phyloP scores from a whole-genome alignment of 139 green algal genomes.

The Chlorella sorokiniana region DNA sequence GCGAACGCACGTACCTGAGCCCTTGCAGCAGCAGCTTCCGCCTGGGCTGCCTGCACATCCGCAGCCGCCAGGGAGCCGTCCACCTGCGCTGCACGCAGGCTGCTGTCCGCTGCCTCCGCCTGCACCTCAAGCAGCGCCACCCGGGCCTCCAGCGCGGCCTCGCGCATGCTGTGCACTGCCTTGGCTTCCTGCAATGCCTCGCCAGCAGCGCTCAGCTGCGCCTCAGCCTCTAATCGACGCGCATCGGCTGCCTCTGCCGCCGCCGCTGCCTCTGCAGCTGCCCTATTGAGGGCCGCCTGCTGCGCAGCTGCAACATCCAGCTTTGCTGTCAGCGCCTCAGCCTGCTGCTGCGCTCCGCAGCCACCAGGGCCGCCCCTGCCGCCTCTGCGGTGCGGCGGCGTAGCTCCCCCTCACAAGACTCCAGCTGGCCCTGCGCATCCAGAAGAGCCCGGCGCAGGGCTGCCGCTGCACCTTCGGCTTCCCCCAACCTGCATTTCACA shows the following conservation, averaged over 20 bases:
- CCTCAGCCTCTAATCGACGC: not conserved
- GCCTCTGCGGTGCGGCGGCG: not conserved
- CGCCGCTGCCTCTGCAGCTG: not conserved
- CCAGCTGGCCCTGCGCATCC: not conserved
- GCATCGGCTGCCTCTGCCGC: not conserved
- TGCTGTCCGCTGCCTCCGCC: not conserved
- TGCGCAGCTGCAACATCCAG: not conserved
- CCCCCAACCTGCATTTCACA: not conserved
- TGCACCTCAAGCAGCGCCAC: not conserved
- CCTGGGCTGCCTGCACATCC: not conserved
- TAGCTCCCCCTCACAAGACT: not conserved
- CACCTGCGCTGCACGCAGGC: not conserved
- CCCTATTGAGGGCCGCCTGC: not conserved
- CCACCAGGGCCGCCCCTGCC: not conserved
- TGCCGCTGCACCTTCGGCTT: not conserved
- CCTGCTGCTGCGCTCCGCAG: not conserved
- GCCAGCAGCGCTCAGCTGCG: not conserved
- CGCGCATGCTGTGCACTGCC: not conserved
- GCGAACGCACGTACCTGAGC: not conserved
- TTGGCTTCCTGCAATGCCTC: not conserved
- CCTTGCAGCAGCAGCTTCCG: not conserved
- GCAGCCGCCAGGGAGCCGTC: not conserved
- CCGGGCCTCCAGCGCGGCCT: not conserved
- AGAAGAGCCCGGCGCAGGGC: constrained; percentile 9
- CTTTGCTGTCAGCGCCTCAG: not conserved